phyloP scores from a whole-genome alignment of 768 basidiomycete species.

The Podaxis sp. region DNA sequence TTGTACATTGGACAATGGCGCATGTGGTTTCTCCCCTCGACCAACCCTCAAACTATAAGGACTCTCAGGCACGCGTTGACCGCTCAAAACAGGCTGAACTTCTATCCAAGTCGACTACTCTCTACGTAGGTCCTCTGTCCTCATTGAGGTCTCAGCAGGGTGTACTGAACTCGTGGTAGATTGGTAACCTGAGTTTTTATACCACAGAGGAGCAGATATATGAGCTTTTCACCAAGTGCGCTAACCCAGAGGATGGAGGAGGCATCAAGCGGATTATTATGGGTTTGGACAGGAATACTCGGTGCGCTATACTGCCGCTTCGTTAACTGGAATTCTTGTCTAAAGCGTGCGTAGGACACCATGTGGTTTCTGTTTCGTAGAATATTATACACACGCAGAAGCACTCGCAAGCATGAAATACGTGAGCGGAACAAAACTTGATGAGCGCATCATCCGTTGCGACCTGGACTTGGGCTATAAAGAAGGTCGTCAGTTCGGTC shows the following conservation, averaged over 20 bases:
- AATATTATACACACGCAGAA: conserved; percentile 93
- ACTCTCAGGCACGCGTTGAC: conserved; percentile 82
- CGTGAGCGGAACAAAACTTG: conserved; percentile 96
- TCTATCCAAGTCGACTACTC: conserved; percentile 80
- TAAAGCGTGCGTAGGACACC: conserved; percentile 58
- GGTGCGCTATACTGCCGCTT: conserved; percentile 36
- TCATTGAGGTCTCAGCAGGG: conserved; percentile 13
- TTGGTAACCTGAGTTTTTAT: conserved; percentile 91
- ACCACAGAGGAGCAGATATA: conserved; percentile 97
- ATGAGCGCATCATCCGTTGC: conserved; percentile 97
- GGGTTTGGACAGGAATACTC: conserved; percentile 87
- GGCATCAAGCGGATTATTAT: conserved; percentile 94
- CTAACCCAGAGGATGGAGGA: conserved; percentile 80
- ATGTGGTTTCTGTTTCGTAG: conserved; percentile 94
- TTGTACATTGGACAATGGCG: conserved; percentile 49
- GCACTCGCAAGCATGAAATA: conserved; percentile 91
- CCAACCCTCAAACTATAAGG: conserved; percentile 96
- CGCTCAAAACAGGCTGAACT: conserved; percentile 73
- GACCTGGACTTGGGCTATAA: conserved; percentile 96
- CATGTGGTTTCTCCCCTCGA: conserved; percentile 83
- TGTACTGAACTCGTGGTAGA: conserved; percentile 35
- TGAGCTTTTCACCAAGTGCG: conserved; percentile 88
- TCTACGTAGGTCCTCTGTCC: conserved; percentile 66
- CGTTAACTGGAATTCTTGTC: conserved; percentile 1
- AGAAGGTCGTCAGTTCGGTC: conserved; percentile 95